phyloP scores from a whole-genome alignment of 371 early-diverging fungal species.

The Saksenaea vasiformis region DNA sequence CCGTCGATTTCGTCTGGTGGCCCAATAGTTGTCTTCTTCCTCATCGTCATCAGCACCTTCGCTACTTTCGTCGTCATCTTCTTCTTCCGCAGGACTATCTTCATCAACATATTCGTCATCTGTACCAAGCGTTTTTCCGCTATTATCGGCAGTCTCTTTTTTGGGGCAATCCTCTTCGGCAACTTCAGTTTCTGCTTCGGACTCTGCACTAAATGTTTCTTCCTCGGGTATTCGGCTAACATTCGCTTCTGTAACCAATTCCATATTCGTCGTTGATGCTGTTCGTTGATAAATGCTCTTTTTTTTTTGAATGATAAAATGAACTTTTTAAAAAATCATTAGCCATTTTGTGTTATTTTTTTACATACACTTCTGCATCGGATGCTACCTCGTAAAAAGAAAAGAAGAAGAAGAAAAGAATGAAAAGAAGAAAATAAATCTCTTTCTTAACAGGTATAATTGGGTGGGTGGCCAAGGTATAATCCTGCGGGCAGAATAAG shows the following conservation, averaged over 20 bases:
- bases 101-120: conserved; percentile 2
- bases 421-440: not conserved
- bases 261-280: not conserved
- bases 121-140: not conserved
- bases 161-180: conserved; percentile 10
- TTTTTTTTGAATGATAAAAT: not conserved
- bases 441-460: conserved; percentile 4
- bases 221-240: conserved; percentile 5
- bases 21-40: conserved; percentile 19
- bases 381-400: conserved; percentile 1
- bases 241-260: not conserved
- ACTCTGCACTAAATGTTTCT: conserved; percentile 8
- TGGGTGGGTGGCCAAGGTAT: conserved; percentile 6
- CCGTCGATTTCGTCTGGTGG: conserved; percentile 14
- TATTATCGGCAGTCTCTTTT: not conserved
- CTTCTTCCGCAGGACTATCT: conserved; percentile 8
- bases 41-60: conserved; percentile 8
- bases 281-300: not conserved
- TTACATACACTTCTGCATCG: not conserved
- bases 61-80: not conserved
- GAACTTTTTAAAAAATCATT: not conserved
- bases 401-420: not conserved
- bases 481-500: not conserved
- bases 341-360: not conserved
- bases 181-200: conserved; percentile 17